Percentiles rank a stretch among this genome's conserved stretches.
These are phyloP conservation scores for Furcasterigmium furcatum DNA, from an alignment of 2,329 filamentous ascomycete species.

Conservation along the genomic window DNA sequence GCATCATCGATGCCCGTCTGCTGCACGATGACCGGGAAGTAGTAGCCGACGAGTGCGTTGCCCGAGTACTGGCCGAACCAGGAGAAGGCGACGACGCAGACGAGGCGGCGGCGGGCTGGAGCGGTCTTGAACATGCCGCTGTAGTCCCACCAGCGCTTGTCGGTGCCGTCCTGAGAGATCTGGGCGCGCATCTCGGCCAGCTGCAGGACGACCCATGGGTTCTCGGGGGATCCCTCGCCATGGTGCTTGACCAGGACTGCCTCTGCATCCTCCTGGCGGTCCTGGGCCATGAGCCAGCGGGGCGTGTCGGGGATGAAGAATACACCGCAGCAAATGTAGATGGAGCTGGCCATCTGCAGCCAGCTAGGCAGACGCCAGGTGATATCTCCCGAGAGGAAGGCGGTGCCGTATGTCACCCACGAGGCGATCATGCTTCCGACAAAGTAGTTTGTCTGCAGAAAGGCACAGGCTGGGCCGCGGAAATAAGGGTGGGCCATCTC, in stretches of 20 bases:
- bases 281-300: conserved; percentile 40
- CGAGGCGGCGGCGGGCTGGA: conserved; percentile 44
- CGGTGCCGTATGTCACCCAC: neutral
- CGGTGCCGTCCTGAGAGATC: conserved; percentile 44
- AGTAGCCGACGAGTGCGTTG: conserved; percentile 47
- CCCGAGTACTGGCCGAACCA: conserved; percentile 52
- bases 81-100: conserved; percentile 47
- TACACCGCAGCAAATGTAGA: conserved; percentile 38
- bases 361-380: conserved; percentile 19
- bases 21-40: conserved; percentile 29
- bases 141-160: conserved; percentile 56
- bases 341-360: conserved; percentile 48
- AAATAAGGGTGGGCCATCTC: conserved; percentile 46
- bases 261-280: conserved; percentile 34
- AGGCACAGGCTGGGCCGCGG: neutral
- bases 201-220: conserved; percentile 48
- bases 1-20: conserved; percentile 48
- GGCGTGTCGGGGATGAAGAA: conserved; percentile 45
- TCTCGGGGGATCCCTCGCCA: conserved; percentile 45
- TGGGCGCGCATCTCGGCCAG: conserved; percentile 45
- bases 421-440: neutral
- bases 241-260: conserved; percentile 45
- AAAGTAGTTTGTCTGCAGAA: neutral
- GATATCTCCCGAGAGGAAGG: neutral
- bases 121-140: conserved; percentile 47